Percentiles rank a stretch among this genome's conserved stretches.
Evolutionary conservation across 805 yeast species (phyloP).

Genomic region (Zygosaccharomyces bailii): DNA sequence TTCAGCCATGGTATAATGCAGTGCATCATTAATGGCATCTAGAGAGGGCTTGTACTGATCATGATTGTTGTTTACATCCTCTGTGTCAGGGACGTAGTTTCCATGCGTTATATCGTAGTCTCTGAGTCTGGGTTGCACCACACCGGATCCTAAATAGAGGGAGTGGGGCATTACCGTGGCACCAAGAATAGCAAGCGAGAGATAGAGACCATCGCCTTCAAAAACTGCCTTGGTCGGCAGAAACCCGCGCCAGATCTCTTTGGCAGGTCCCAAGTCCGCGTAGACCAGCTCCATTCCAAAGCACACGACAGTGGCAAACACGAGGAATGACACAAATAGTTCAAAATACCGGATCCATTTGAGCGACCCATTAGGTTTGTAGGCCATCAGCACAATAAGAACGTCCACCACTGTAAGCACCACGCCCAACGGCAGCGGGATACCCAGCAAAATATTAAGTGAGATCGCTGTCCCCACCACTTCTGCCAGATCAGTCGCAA

Average conservation of each 20-base stretch:
- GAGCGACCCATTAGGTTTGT: conserved; percentile 80
- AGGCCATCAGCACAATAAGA: conserved; percentile 78
- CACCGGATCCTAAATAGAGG: conserved; percentile 79
- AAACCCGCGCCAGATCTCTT: conserved; percentile 68
- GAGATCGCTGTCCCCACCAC: conserved; percentile 98
- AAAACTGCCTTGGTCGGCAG: conserved; percentile 50
- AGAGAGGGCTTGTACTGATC: conserved; percentile 69
- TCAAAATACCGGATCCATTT: conserved; percentile 76
- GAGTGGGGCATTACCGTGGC: conserved; percentile 97
- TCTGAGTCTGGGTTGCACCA: conserved; percentile 79
- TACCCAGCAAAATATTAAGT: conserved; percentile 70
- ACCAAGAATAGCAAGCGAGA: conserved; percentile 83
- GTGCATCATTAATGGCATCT: conserved; percentile 75
- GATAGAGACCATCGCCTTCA: conserved; percentile 62
- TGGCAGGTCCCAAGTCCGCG: conserved; percentile 53
- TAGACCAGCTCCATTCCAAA: conserved; percentile 74
- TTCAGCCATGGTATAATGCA: conserved; percentile 80
- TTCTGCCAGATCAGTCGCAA: conserved; percentile 95
- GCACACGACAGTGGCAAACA: conserved; percentile 78
- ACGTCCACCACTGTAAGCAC: conserved; percentile 83
- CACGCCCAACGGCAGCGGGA: conserved; percentile 84
- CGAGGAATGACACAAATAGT: conserved; percentile 70
- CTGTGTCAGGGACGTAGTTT: conserved; percentile 43
- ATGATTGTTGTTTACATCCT: conserved; percentile 38
- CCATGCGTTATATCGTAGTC: conserved; percentile 75